A percentile compares a stretch with the other conserved stretches of the same genome.
These are phyloP conservation scores for Ceratobasidium sp. DNA, from an alignment of 1,284 basidiomycete genomes.

Conservation along the genomic window DNA sequence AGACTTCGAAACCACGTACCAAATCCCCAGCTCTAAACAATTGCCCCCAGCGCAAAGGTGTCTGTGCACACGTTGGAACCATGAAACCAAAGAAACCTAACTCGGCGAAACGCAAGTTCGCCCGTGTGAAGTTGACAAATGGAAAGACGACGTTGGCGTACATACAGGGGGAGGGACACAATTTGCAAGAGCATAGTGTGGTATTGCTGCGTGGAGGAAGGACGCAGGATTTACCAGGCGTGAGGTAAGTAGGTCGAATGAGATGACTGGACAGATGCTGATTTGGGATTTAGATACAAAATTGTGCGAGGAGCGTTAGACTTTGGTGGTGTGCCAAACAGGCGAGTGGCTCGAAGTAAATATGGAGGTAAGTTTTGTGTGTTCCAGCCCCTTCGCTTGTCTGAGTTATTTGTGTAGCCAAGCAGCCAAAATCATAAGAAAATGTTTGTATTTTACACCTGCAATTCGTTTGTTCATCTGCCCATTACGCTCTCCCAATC, in stretches of 20 bases:
- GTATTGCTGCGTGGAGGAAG: constrained; percentile 93
- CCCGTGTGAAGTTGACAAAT: constrained; percentile 90
- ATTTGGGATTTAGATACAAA: constrained; percentile 78
- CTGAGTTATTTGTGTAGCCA: constrained; percentile 61
- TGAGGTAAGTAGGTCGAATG: constrained; percentile 70
- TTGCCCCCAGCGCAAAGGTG: constrained; percentile 89
- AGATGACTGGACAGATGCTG: neutral
- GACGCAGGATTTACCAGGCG: constrained; percentile 97
- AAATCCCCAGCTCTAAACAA: constrained; percentile 81
- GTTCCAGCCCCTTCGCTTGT: constrained; percentile 48
- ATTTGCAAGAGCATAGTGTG: constrained; percentile 97
- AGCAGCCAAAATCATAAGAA: constrained; percentile 74
- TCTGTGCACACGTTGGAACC: constrained; percentile 85
- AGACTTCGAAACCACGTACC: constrained; percentile 64
- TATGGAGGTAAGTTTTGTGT: constrained; percentile 82
- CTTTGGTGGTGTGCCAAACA: constrained; percentile 88
- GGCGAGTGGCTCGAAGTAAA: constrained; percentile 85
- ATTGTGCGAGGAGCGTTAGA: constrained; percentile 93
- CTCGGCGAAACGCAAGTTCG: constrained; percentile 97
- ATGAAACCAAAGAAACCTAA: constrained; percentile 98
- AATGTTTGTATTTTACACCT: constrained; percentile 1
- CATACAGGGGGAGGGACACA: constrained; percentile 97
- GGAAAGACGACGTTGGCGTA: constrained; percentile 94
- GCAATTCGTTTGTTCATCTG: no score
- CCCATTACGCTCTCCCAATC: no score